phyloP scores from a whole-genome alignment of 306 rosid genomes.

The Macrotyloma uniflorum region DNA sequence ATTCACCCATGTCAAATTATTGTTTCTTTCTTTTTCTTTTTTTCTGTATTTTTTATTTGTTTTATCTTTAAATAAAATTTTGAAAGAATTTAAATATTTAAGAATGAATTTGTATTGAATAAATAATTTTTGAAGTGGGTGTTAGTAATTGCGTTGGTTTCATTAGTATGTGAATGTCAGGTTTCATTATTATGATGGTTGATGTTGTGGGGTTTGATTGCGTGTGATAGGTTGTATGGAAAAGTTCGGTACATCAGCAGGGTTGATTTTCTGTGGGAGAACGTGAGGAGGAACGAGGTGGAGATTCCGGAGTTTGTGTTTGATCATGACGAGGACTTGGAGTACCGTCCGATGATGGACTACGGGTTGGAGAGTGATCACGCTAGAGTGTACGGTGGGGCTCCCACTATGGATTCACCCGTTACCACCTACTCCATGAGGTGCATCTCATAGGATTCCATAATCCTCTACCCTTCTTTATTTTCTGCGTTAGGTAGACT shows the following conservation, averaged over 20 bases:
- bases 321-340: slow-evolving; percentile 94
- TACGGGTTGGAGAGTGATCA: slow-evolving; percentile 93
- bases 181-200: not conserved
- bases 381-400: slow-evolving; percentile 66
- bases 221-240: slow-evolving; percentile 70
- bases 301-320: slow-evolving; percentile 79
- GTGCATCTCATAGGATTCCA: slow-evolving; percentile 68
- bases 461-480: not conserved
- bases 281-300: slow-evolving; percentile 71
- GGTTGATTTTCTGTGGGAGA: slow-evolving; percentile 82
- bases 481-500: not conserved
- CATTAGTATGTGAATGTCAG: not conserved
- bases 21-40: not conserved
- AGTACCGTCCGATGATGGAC: slow-evolving; percentile 92
- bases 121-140: not conserved
- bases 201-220: not conserved
- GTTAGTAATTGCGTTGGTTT: not conserved
- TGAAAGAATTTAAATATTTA: too few relatives aligned
- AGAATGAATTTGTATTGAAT: too few relatives aligned
- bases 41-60: not conserved
- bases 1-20: not conserved
- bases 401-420: slow-evolving; percentile 64
- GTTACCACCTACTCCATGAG: slow-evolving; percentile 84
- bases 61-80: too few relatives aligned
- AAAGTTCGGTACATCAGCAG: slow-evolving; percentile 84